Conservation (phyloP, 192 early-diverging fungal genomes). For the Linnemannia exigua region DNA sequence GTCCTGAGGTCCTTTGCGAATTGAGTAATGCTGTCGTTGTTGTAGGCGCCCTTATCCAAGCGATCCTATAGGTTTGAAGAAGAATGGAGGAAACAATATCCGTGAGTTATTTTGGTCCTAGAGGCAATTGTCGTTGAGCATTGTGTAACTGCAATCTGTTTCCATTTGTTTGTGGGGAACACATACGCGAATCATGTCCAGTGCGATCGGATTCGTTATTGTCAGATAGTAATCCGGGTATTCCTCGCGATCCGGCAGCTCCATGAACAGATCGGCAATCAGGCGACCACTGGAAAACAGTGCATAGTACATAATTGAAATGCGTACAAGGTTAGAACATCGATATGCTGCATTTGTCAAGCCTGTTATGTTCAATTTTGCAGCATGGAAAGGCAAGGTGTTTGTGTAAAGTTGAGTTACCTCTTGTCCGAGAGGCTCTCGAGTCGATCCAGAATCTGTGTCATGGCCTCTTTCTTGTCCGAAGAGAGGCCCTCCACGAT, state of each 20-base stretch:
- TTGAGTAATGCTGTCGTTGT: conserved; percentile 28
- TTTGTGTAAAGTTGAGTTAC: conserved; percentile 1
- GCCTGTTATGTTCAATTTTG: not conserved
- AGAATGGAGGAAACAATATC: not conserved
- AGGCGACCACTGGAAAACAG: conserved; percentile 62
- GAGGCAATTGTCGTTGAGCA: too few species aligned
- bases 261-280: conserved; percentile 82
- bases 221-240: conserved; percentile 90
- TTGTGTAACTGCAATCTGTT: not conserved
- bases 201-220: conserved; percentile 46
- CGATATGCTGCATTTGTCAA: not conserved
- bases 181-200: conserved; percentile 47
- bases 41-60: conserved; percentile 35
- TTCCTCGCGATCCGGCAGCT: conserved; percentile 79
- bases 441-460: conserved; percentile 38
- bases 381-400: not conserved
- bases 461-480: conserved; percentile 47
- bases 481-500: conserved; percentile 31
- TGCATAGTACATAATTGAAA: not conserved
- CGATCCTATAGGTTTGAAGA: conserved; percentile 19
- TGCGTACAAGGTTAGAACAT: too few species aligned
- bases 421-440: conserved; percentile 48
- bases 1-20: conserved; percentile 40
- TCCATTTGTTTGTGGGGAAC: not conserved
- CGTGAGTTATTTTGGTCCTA: not conserved